Percentiles rank a stretch among this genome's conserved stretches.
Conservation (phyloP, 495 filamentous ascomycete genomes). For the Lasiosphaeriaceae sp. region DNA sequence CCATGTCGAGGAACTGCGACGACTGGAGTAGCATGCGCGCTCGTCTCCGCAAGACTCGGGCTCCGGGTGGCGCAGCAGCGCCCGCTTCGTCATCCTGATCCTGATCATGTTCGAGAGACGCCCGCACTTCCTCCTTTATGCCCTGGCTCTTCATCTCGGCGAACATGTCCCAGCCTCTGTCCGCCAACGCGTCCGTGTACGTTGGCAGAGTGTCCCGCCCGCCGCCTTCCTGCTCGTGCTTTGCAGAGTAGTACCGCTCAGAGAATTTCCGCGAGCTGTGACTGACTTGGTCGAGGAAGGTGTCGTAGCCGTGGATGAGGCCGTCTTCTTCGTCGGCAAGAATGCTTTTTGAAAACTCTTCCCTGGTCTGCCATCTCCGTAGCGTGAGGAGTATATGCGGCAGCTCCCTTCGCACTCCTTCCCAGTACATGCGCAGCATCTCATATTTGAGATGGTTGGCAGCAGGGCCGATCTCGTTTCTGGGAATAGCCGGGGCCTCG, state of each 20-base stretch:
- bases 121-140: background rate
- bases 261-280: conserved; percentile 6
- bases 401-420: background rate
- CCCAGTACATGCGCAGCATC: background rate
- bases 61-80: too few relatives aligned
- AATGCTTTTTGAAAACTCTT: background rate
- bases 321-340: background rate
- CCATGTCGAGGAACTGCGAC: conserved; percentile 33
- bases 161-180: background rate
- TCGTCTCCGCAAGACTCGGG: background rate
- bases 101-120: background rate
- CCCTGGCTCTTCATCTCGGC: background rate
- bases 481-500: background rate
- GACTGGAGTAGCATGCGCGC: conserved; percentile 9
- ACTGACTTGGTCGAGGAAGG: conserved; percentile 12
- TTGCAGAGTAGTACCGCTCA: background rate
- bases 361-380: background rate
- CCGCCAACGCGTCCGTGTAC: background rate
- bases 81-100: background rate
- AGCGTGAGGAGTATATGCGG: background rate
- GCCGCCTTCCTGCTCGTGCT: background rate
- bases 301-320: conserved; percentile 3
- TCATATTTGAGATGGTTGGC: background rate
- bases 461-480: background rate
- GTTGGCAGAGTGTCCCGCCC: background rate